Evolutionary conservation across 495 filamentous ascomycete species (phyloP), one percentile per base, ranked within the genome.

Genomic region (Rhypophila decipiens): DNA sequence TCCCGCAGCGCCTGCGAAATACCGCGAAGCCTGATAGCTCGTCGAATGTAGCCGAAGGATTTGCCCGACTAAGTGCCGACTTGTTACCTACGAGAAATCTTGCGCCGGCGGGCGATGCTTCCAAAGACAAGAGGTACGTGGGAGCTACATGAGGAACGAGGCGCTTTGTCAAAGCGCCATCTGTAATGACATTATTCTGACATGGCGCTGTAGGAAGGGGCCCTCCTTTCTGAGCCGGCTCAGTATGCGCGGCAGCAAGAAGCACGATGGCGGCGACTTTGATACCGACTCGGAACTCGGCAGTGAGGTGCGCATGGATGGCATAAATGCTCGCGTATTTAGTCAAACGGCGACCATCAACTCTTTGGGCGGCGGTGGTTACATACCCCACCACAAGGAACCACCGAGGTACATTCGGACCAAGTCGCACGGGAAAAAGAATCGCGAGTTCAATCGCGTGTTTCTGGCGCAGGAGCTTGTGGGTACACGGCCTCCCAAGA

Each of bases 401-500:
- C 93, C 94, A 8, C 87, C 94, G 3, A 80, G 85, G 43, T 99
- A 99, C 63, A 87, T 97, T 56, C 87, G 88, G 56, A 82, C 94
- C 23, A 76, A 83, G 47, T 70, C 87, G 11, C 80, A 85, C 53
- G 80, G 89, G 60, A 97, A 95, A 70, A 90, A 85, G 51, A 75
- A 78, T 13, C 84, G 83, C 48, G 84, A 87, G 44, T 97, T 97
- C 63, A 78, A 88, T 48, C 82, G 84, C 24, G 74, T 94, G 39
- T 99, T 99, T 62, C 73, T 96, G 12, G 90, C 93, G 0, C 93
- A 99, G 67, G 86, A 96, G 58, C 67, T 99, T 24, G 70, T 76
- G 11, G 75, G 74, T 11, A 75, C 70, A 52, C 60, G 61, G 23
- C 58, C 51, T 5, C 49, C 59, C 0, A 47, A 45, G 17, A 22